These are phyloP conservation scores for Anaeromyces robustus DNA, from an alignment of 192 early-diverging fungal species.

Conservation along the genomic window DNA sequence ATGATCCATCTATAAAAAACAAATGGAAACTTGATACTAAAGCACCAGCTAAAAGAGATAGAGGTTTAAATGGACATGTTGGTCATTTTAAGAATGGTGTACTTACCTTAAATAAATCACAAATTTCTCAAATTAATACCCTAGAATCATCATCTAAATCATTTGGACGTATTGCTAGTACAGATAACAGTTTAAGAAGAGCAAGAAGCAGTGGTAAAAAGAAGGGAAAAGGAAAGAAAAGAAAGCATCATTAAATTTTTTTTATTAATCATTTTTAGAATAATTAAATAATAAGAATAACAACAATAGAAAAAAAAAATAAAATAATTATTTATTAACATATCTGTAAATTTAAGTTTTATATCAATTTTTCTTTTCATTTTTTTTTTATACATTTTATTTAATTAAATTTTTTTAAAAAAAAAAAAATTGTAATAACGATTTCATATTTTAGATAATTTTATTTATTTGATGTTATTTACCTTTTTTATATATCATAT, in stretches of 20 bases:
- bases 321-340: too few relatives aligned
- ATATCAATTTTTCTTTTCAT: too few relatives aligned
- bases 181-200: not conserved
- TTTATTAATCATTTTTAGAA: too few relatives aligned
- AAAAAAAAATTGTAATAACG: too few relatives aligned
- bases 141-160: not conserved
- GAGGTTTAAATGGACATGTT: not conserved
- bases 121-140: not conserved
- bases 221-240: not conserved
- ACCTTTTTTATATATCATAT: too few relatives aligned
- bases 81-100: not conserved
- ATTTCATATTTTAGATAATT: too few relatives aligned
- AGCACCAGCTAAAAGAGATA: not conserved
- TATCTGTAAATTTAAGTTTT: too few relatives aligned
- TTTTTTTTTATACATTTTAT: too few relatives aligned
- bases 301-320: too few relatives aligned
- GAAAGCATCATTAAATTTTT: not conserved
- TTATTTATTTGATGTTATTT: too few relatives aligned
- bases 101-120: not conserved
- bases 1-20: conserved; percentile 14
- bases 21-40: conserved; percentile 1
- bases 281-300: too few relatives aligned
- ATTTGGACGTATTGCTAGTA: not conserved
- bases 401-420: too few relatives aligned
- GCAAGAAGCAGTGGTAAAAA: not conserved